These are phyloP conservation scores for Nicotiana rustica DNA, from an alignment of 305 asterid genomes.

Conservation along the genomic window DNA sequence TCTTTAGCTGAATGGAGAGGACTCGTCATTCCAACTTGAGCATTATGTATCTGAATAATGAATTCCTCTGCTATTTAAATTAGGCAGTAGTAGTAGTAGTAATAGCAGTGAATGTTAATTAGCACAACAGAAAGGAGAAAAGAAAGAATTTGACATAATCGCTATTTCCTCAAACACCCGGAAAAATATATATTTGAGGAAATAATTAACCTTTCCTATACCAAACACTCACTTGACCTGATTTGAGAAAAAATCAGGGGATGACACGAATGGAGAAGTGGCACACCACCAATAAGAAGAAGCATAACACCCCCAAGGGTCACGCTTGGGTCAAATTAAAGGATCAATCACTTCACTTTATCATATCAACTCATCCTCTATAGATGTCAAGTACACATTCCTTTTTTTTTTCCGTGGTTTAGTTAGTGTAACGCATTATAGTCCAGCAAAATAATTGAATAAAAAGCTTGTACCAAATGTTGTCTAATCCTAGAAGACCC, in stretches of 20 bases:
- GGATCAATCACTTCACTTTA: slow-evolving; percentile 28
- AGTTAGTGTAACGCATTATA: slow-evolving; percentile 26
- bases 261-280: not conserved
- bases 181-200: too few relatives aligned
- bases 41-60: too few relatives aligned
- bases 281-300: not conserved
- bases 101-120: too few relatives aligned
- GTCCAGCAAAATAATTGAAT: slow-evolving; percentile 17
- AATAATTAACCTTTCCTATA: too few relatives aligned
- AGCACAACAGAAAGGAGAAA: too few relatives aligned
- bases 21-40: too few relatives aligned
- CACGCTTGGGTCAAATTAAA: slow-evolving; percentile 20
- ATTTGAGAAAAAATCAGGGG: not conserved
- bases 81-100: too few relatives aligned
- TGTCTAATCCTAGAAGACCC: slow-evolving; percentile 33
- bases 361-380: not conserved
- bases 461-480: slow-evolving; percentile 29
- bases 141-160: too few relatives aligned
- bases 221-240: not conserved
- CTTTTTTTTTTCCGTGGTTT: not conserved
- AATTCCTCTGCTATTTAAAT: too few relatives aligned
- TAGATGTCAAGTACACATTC: not conserved
- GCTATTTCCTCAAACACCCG: too few relatives aligned
- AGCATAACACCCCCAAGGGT: slow-evolving; percentile 10
- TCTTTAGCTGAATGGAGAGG: too few relatives aligned